phyloP scores from a whole-genome alignment of 495 filamentous ascomycete species.

The Neohortaea acidophila region DNA sequence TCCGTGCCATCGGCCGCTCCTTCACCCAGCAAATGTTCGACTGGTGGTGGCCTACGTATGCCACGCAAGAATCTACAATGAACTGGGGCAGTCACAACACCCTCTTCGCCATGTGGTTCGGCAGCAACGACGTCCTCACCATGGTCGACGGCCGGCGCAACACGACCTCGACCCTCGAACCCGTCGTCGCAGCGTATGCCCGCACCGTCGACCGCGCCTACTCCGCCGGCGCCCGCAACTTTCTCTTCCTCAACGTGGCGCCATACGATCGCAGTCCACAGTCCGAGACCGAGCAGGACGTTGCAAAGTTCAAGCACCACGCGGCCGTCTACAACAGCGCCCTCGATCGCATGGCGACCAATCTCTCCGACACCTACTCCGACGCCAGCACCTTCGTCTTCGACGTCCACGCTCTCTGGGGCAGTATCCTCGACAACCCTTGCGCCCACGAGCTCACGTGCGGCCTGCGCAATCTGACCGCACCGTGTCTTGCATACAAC shows the following conservation, averaged over 20 bases:
- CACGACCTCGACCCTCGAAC: slow-evolving; percentile 30
- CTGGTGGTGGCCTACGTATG: slow-evolving; percentile 34
- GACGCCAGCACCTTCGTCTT: slow-evolving; percentile 22
- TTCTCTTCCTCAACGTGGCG: slow-evolving; percentile 61
- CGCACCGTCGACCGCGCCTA: slow-evolving; percentile 40
- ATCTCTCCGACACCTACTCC: slow-evolving; percentile 14
- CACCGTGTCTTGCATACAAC: slow-evolving; percentile 37
- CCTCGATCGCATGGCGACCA: slow-evolving; percentile 13
- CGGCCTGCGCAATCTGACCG: slow-evolving; percentile 38
- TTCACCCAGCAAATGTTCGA: slow-evolving; percentile 43
- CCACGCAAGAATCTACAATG: slow-evolving; percentile 27
- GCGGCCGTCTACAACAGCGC: slow-evolving; percentile 23
- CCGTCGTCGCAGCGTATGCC: slow-evolving; percentile 46
- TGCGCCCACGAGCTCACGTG: slow-evolving; percentile 20
- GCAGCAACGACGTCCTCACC: slow-evolving; percentile 67
- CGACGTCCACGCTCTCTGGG: slow-evolving; percentile 22
- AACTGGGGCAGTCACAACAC: slow-evolving; percentile 46
- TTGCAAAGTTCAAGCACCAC: no score
- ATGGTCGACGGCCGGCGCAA: slow-evolving; percentile 38
- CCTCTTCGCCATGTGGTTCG: slow-evolving; percentile 59
- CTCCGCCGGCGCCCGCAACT: slow-evolving; percentile 51
- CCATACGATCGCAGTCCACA: slow-evolving; percentile 51
- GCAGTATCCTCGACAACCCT: slow-evolving; percentile 20
- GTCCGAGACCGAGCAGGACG: slow-evolving; percentile 14
- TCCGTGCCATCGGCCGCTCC: slow-evolving; percentile 36